Evolutionary conservation across 1,284 basidiomycete genomes (phyloP), one percentile per base, ranked within the genome.

Genomic region (Ustilago hordei): DNA sequence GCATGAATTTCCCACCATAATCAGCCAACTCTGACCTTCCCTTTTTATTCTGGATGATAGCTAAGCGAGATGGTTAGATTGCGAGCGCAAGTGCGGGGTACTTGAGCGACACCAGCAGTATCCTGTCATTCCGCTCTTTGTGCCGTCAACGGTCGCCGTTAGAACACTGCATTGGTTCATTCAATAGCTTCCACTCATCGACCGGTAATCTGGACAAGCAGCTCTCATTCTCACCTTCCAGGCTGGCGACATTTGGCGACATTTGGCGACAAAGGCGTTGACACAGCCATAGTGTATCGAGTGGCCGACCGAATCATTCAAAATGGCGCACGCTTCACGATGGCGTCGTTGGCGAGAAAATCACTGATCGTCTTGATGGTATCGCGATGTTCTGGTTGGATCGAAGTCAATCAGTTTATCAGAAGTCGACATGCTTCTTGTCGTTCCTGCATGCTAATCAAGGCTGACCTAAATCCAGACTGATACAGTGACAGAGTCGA

Each of bases 1-100:
- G 53, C 53, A 55, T 55, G 53, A 55, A 55, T 38, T 38, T 55
- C 28, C 8, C 32, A 55, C n/a, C 36, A 38, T 32, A 32, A 36
- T n/a, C 53, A 19, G 34, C 53, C 32, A 55, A 19, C 36, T 23
- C 32, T 28, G 23, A 3, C 23, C 17, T 19, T 55, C 34, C 11
- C 53, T 55, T 15, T 36, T 55, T 11, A 32, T 13, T 28, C 23
- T 3, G 9, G 28, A 50, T 11, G 15, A 39, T 11, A 50, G 48
- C 36, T 55, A 55, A 55, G 53, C 53, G 53, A 55, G 53, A 19
- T 19, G 35, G 9, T 32, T 11, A 38, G 35, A 55, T 35, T 15
- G 50, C 34, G 12, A 34, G 15, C 2, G 48, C 48, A 38, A 55
- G 53, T 55, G 35, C 53, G 53, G 53, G 53, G 53, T 55, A 38